Evolutionary conservation across 2,329 filamentous ascomycete genomes (phyloP).

Genomic region (Curvularia sp.): DNA sequence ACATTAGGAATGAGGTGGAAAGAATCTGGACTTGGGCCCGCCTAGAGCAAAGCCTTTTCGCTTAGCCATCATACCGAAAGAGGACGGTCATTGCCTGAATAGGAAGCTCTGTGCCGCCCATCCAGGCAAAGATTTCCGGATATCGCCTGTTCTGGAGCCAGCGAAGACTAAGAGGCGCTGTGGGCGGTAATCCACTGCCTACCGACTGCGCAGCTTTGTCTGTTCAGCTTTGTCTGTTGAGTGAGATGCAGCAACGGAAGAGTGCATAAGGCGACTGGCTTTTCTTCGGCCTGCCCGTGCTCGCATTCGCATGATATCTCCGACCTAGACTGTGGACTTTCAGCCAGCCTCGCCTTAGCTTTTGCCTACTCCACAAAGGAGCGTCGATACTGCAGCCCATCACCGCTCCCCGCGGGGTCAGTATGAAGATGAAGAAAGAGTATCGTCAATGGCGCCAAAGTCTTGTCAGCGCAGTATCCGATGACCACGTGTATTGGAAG

Average conservation of each 20-base stretch:
- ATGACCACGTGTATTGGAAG: background rate
- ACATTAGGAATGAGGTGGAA: background rate
- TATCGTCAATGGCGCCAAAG: background rate
- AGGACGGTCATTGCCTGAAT: background rate
- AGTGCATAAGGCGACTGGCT: background rate
- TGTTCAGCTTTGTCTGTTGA: background rate
- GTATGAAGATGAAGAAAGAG: background rate
- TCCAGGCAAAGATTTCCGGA: background rate
- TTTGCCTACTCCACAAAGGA: background rate
- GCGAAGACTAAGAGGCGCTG: background rate
- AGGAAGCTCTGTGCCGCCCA: background rate
- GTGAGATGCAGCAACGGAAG: background rate
- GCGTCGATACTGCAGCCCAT: background rate
- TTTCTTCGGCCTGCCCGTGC: background rate
- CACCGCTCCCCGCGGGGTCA: background rate
- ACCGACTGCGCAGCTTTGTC: background rate
- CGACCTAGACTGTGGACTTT: background rate
- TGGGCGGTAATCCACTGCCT: background rate
- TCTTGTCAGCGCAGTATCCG: background rate
- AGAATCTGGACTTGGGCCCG: background rate
- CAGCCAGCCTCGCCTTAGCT: constrained; percentile 1
- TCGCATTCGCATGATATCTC: background rate
- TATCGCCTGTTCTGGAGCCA: background rate
- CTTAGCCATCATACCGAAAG: background rate
- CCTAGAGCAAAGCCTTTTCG: background rate